Conservation (phyloP, 73 alveolate species). For the Uronychia binucleata region DNA sequence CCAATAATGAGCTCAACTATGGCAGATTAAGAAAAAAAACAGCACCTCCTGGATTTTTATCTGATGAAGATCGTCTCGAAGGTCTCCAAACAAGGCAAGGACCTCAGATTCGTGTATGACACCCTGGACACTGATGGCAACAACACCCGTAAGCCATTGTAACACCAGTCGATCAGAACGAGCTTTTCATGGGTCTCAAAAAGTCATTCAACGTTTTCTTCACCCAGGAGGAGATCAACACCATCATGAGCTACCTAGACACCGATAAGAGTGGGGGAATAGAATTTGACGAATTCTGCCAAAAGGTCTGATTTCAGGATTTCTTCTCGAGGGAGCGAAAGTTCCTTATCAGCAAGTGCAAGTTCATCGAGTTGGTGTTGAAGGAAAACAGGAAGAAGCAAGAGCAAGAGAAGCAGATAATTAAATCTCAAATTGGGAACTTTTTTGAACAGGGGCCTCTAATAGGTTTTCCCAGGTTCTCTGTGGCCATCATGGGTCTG, state of each 20-base stretch:
- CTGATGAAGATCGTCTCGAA: background rate
- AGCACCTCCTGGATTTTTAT: background rate
- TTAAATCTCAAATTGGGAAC: background rate
- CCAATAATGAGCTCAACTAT: background rate
- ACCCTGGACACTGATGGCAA: background rate
- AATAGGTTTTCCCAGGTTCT: too few species aligned
- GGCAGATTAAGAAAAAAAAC: background rate
- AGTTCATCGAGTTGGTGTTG: slow-evolving; percentile 10
- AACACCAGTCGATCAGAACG: slow-evolving; percentile 7
- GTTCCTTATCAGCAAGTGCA: background rate
- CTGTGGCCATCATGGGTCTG: too few species aligned
- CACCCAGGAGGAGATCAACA: slow-evolving; percentile 6
- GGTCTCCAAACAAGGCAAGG: background rate
- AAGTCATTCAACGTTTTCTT: slow-evolving; percentile 6
- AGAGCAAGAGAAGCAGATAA: background rate
- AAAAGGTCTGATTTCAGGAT: slow-evolving; percentile 1
- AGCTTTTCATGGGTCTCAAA: slow-evolving; percentile 12
- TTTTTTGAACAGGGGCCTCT: too few species aligned
- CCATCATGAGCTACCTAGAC: slow-evolving; percentile 9
- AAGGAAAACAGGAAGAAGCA: background rate
- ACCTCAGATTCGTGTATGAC: background rate
- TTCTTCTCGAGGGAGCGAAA: background rate
- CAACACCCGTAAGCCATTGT: background rate
- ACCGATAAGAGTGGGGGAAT: slow-evolving; percentile 20
- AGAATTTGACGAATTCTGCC: slow-evolving; percentile 5